Evolutionary conservation across 108 stramenopile genomes (phyloP), one percentile per base, ranked within the genome.

Genomic region (Pseudonitzschia delicatissima): DNA sequence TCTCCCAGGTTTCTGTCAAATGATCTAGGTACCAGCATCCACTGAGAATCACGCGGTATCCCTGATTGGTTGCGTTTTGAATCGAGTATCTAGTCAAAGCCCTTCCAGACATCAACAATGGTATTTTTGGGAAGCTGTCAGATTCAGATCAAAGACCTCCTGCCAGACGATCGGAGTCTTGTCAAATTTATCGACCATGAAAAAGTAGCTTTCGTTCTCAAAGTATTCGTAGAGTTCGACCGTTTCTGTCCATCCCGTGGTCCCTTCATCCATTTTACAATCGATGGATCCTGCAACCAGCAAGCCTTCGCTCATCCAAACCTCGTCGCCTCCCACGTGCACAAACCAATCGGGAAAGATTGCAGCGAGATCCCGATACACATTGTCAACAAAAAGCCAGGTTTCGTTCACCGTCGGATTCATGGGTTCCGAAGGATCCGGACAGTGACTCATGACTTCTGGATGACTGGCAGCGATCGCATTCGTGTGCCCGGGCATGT

Each of bases 311-410:
- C 25, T 32, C 20, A 78, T 57, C 21, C 68, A 11, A 36, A 87
- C 86, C 62, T 87, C 90, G 64, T 87, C 86, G n/a, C 90, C 90
- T 34, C 90, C 90, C 4, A 91, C 53, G 70, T 92, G 90, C 25
- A 87, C 52, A 33, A 77, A 68, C 2, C 71, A 66, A 44, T 85
- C 83, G 0, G 75, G 68, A 57, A 83, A 83, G 11, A 83, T 27
- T 18, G 53, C 49, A 6, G 17, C 45, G 25, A 81, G 34, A 62
- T 81, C 83, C 13, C 27, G 33, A 29, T 76, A 83, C 18, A 84
- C 33, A 18, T 21, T 45, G 63, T 77, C 45, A 11, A 84, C 62
- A 73, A 84, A 84, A 0, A 63, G 29, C 48, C 72, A 81, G 1
- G 77, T 57, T 17, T 57, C 31, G 13, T 53, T 48, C 40, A 71